Conservation (phyloP, 202 grass and related monocot species). For the Hordeum pubiflorum region DNA sequence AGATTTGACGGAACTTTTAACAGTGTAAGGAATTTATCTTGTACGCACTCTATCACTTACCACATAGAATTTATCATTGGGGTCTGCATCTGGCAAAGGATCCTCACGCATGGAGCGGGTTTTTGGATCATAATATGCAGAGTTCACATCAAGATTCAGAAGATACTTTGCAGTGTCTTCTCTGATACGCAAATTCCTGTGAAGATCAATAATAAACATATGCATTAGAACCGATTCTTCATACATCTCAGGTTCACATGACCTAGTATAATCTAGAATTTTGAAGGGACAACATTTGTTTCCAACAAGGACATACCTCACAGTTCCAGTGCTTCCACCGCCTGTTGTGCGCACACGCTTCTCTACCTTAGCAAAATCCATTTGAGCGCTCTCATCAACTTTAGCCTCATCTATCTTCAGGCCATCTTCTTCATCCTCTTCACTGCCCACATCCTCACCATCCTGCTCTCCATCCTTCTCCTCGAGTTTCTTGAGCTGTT, state of each 20-base stretch:
- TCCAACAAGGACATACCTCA: constrained; percentile 40
- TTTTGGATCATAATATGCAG: constrained; percentile 95
- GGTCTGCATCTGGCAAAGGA: constrained; percentile 84
- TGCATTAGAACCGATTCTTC: not conserved
- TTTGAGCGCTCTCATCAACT: constrained; percentile 94
- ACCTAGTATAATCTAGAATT: not conserved
- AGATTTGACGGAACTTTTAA: not conserved
- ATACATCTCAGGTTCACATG: not conserved
- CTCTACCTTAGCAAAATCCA: constrained; percentile 98
- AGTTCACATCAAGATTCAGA: constrained; percentile 94
- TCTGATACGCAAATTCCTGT: constrained; percentile 93
- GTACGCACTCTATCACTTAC: constrained; percentile 33
- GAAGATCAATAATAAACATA: not conserved
- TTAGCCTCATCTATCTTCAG: constrained; percentile 94
- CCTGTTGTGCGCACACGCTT: constrained; percentile 92
- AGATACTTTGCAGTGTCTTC: constrained; percentile 96
- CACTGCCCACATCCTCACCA: constrained; percentile 39
- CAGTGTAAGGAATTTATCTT: not conserved
- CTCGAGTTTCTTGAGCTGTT: constrained; percentile 91
- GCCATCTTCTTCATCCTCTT: constrained; percentile 72
- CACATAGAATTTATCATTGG: constrained; percentile 96
- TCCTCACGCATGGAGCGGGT: constrained; percentile 93
- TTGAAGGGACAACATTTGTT: not conserved
- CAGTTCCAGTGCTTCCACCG: constrained; percentile 95
- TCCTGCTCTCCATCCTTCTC: constrained; percentile 63